Base-by-base conservation (phyloP, 2,329 filamentous ascomycete genomes). In the Apiospora arundinis region DNA sequence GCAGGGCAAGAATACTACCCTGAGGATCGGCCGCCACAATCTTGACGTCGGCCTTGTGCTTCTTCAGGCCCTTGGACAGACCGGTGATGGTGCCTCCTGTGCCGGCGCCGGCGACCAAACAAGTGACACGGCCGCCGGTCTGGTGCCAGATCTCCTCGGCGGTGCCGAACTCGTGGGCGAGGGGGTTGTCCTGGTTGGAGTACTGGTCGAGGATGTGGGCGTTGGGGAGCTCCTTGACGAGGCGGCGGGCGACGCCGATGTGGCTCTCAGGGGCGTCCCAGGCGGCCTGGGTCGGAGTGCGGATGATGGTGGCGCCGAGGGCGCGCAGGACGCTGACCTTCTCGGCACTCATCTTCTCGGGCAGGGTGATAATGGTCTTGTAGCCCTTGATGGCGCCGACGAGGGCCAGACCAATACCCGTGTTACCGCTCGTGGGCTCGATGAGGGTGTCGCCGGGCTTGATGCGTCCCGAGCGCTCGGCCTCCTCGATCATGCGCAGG, bases 281-380 rank as follows among this genome's bases (percentile, higher is more conserved):
- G 56, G 96, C 95, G 48, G 96, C 96, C 83, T 97, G 94, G 45
- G 95, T 99, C 32, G 96, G 96, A 4, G 96, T 99, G 70, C 96
- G 92, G 81, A 99, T 98, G 83, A 99, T 98, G 80, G 97, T 98
- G 56, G 96, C 96, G 74, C 95, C 95, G 69, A 99, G 89, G 42
- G 96, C 95, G 77, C 95, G 93, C 73, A 99, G 88, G 40, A 99
- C 96, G 2, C 95, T 93, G 49, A 99, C 96, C 84, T 99, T 99
- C 84, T 99, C 96, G 67, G 95, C 93, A 1, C 95, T 98, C 96
- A 99, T 99, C 88, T 99, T 99, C 85, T 99, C 96, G 69, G 96
- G 96, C 65, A 99, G 90, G 14, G 96, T 99, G 82, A 99, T 99
- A 84, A 99, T 98, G 52, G 95, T 97, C 84, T 95, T 95, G 88